These are phyloP conservation scores for Irpex sp. DNA, from an alignment of 1,284 basidiomycete species.

Conservation along the genomic window DNA sequence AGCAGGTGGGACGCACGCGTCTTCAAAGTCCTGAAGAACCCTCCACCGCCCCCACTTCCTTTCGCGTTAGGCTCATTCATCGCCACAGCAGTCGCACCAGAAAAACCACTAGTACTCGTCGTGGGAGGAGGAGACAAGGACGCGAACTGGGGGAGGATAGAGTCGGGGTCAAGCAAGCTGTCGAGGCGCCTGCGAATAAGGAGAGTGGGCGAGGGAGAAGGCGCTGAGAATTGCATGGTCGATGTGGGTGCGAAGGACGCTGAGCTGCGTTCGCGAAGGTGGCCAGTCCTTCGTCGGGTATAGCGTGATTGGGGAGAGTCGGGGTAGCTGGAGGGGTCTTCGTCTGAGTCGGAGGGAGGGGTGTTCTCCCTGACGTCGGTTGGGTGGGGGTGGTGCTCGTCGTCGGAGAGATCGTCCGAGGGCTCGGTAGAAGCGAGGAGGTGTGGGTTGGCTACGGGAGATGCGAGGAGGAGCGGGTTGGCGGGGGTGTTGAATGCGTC, in stretches of 20 bases:
- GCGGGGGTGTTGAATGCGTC: conserved; percentile 8
- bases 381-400: conserved; percentile 7
- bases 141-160: not conserved
- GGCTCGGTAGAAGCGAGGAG: not conserved
- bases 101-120: not conserved
- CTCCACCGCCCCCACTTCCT: not conserved
- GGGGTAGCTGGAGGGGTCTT: not conserved
- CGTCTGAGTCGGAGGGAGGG: not conserved
- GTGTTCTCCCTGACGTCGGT: not conserved
- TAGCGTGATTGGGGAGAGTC: not conserved
- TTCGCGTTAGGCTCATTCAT: not conserved
- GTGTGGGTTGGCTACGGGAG: not conserved
- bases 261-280: not conserved
- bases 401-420: not conserved
- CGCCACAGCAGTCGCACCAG: not conserved
- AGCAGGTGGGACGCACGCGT: conserved; percentile 11
- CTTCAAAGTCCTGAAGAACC: conserved; percentile 7
- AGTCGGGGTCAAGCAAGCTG: not conserved
- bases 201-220: conserved; percentile 1
- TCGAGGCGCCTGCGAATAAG: not conserved
- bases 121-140: not conserved
- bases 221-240: conserved; percentile 1
- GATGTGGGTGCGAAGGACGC: conserved; percentile 3
- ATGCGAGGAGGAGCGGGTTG: conserved; percentile 2
- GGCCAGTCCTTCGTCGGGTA: not conserved